A percentile compares a stretch with the other conserved stretches of the same genome.
phyloP scores from a whole-genome alignment of 2,329 filamentous ascomycete genomes.

The Paracoccidioides lutzii region DNA sequence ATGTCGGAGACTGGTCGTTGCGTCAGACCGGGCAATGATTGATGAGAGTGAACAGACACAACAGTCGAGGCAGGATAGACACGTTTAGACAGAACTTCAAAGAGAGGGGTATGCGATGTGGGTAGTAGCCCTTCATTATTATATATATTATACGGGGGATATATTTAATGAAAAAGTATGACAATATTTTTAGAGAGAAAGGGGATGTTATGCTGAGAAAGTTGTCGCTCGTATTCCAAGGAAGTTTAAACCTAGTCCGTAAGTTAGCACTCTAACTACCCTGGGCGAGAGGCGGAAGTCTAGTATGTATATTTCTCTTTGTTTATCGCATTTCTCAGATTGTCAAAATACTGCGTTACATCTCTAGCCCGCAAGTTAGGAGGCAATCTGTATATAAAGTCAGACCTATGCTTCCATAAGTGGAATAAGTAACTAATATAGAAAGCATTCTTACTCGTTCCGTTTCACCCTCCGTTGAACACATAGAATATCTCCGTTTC shows the following conservation, averaged over 20 bases:
- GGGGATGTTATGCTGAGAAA: too few species aligned
- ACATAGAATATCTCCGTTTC: not conserved
- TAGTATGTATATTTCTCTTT: not conserved
- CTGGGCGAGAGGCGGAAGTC: too few species aligned
- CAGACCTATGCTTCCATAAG: not conserved
- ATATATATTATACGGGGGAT: too few species aligned
- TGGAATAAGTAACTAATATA: not conserved
- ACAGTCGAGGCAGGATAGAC: not conserved
- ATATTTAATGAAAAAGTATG: too few species aligned
- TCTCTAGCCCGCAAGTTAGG: not conserved
- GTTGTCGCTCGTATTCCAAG: too few species aligned
- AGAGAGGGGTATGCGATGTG: too few species aligned
- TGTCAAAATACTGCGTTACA: conserved; percentile 1
- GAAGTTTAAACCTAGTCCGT: too few species aligned
- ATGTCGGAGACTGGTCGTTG: conserved; percentile 17
- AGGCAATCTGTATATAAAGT: not conserved
- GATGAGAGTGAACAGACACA: conserved; percentile 1
- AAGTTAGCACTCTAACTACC: too few species aligned
- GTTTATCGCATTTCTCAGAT: not conserved
- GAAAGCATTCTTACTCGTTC: not conserved
- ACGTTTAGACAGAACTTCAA: not conserved
- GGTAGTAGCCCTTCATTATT: too few species aligned
- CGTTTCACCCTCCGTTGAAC: not conserved
- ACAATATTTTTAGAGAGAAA: too few species aligned
- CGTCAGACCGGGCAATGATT: not conserved